A percentile compares a stretch with the other conserved stretches of the same genome.
Evolutionary conservation across 2,329 filamentous ascomycete species (phyloP).

Genomic region (Chaetomiaceae sp.): DNA sequence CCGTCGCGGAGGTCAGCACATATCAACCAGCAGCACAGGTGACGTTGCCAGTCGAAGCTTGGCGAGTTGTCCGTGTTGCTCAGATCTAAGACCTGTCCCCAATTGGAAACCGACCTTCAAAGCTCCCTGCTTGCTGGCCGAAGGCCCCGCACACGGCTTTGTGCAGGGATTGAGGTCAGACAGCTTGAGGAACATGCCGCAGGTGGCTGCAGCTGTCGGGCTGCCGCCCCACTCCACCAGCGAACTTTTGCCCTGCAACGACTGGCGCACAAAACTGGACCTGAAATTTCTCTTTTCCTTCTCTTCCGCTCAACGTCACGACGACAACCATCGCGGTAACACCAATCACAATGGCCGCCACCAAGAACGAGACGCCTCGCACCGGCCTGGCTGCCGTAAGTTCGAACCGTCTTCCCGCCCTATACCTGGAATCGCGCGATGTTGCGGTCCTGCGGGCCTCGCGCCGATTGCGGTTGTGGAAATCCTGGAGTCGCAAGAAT

Average conservation of each 20-base stretch:
- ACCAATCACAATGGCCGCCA: slow-evolving; percentile 21
- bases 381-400: slow-evolving; percentile 19
- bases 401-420: not conserved
- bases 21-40: too few species aligned
- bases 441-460: not conserved
- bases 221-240: slow-evolving; percentile 4
- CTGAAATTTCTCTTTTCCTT: slow-evolving; percentile 3
- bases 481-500: not conserved
- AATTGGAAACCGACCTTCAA: slow-evolving; percentile 15
- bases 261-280: slow-evolving; percentile 14
- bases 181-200: too few species aligned
- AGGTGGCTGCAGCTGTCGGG: slow-evolving; percentile 1
- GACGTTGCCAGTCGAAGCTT: slow-evolving; percentile 2
- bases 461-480: not conserved
- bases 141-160: slow-evolving; percentile 4
- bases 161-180: too few species aligned
- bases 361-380: slow-evolving; percentile 20
- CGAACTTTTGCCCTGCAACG: slow-evolving; percentile 19
- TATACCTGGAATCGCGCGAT: not conserved
- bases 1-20: too few species aligned
- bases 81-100: slow-evolving; percentile 13
- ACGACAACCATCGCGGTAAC: slow-evolving; percentile 20
- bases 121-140: too few species aligned
- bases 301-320: slow-evolving; percentile 17
- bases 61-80: too few species aligned